Evolutionary conservation across 1,284 basidiomycete species (phyloP).

Genomic region (Boletus sp.): DNA sequence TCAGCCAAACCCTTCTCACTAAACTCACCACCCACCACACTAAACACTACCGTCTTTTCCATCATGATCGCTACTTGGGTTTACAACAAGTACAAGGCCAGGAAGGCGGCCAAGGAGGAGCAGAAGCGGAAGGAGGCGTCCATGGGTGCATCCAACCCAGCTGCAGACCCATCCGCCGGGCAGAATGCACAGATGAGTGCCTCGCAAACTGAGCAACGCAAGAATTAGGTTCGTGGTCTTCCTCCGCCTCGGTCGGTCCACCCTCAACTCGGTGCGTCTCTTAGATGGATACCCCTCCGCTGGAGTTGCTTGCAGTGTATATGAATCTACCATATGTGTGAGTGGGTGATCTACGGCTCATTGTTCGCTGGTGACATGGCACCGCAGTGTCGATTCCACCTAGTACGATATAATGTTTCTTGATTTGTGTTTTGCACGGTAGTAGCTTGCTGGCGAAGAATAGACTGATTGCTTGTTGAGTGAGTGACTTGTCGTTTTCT

Average conservation of each 20-base stretch:
- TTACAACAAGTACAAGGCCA: slow-evolving; percentile 31
- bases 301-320: neutral
- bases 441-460: neutral
- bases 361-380: slow-evolving; percentile 12
- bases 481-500: slow-evolving; percentile 19
- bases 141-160: neutral
- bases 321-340: slow-evolving; percentile 9
- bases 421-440: slow-evolving; percentile 1
- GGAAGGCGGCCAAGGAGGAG: slow-evolving; percentile 18
- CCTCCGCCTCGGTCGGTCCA: neutral
- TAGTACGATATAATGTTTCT: slow-evolving; percentile 4
- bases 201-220: slow-evolving; percentile 4
- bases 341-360: slow-evolving; percentile 3
- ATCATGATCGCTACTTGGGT: slow-evolving; percentile 18
- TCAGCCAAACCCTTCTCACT: neutral
- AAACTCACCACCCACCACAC: neutral
- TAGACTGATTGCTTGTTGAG: neutral
- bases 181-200: neutral
- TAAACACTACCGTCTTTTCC: neutral
- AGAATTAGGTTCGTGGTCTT: slow-evolving; percentile 14
- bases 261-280: neutral
- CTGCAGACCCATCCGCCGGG: neutral
- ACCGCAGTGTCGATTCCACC: neutral
- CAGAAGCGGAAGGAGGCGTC: slow-evolving; percentile 1
- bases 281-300: neutral